Base-by-base conservation (phyloP, 2,329 filamentous ascomycete genomes). In the Ceratocystis cubensis region DNA sequence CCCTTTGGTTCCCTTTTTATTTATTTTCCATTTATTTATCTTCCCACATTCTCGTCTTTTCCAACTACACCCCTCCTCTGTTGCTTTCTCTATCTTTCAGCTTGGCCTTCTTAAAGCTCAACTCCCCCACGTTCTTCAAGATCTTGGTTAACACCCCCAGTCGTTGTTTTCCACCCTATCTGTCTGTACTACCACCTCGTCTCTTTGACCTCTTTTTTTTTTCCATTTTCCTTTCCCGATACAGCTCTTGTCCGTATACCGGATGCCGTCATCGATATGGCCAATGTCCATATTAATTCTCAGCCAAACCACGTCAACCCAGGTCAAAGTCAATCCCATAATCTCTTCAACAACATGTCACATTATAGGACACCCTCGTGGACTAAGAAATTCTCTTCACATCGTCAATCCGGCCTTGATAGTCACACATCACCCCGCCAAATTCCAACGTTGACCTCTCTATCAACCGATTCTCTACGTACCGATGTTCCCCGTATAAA, bases 381-480 rank as follows among this genome's bases (percentile, higher is more conserved):
- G 64, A 56, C 67, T 61, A 68, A 70, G 61, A 64, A 57, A 30
- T 48, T 64, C 63, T 67, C 25, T 30, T 61, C 59, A 25, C 70
- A 69, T 61, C 68, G 65, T 59, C 68, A 65, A 41, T 57, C 68
- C 61, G 66, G 57, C 53, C 61, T 64, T 22, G 64, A 68, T 28
- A 64, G 66, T 3, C 66, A 68, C 46, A 41, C 64, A 7, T 66
- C 66, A 25, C 66, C 66, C 13, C 59, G 50, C 33, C 59, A 65
- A 28, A 66, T 61, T 48, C 66, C 64, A 17, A 22, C 22, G 10
- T 13, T 63, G 20, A 3, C 50, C 6, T 13, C 64, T 20, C 20
- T 57, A 4, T 48, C 10, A 13, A 57, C 50, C 15, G 56, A 59
- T n/a, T 33, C 56, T 22, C 13, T 15, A 30, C 56, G 25, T 30